A percentile compares a stretch with the other conserved stretches of the same genome.
Evolutionary conservation across 2,329 filamentous ascomycete species (phyloP).

Genomic region (Paecilomyces sp.): DNA sequence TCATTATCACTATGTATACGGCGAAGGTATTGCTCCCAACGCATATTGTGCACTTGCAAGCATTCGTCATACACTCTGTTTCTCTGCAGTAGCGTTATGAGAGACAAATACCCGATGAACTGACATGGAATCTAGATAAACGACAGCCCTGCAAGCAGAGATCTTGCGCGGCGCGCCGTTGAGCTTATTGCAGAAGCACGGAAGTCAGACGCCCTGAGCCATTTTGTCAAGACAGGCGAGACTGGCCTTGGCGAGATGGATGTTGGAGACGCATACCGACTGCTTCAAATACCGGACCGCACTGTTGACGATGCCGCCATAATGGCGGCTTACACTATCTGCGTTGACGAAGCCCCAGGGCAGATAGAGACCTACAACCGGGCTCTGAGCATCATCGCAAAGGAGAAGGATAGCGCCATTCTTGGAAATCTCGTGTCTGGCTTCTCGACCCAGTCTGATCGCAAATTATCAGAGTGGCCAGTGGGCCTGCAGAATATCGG

Average conservation of each 20-base stretch:
- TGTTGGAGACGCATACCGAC: conserved; percentile 45
- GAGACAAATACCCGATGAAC: background rate
- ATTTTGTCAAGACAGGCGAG: conserved; percentile 48
- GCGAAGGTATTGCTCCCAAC: conserved; percentile 42
- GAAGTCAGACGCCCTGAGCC: conserved; percentile 47
- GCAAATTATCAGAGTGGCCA: conserved; percentile 52
- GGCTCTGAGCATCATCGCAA: conserved; percentile 42
- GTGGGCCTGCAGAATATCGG: conserved; percentile 89
- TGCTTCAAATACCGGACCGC: conserved; percentile 47
- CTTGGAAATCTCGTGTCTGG: conserved; percentile 28
- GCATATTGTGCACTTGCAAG: background rate
- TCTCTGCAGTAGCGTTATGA: background rate
- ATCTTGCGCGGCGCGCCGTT: conserved; percentile 49
- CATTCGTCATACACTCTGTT: background rate
- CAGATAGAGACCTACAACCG: conserved; percentile 39
- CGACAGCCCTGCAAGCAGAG: conserved; percentile 44
- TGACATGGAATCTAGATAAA: conserved; percentile 29
- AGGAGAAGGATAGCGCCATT: conserved; percentile 31
- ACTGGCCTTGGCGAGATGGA: conserved; percentile 48
- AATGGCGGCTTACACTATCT: conserved; percentile 41
- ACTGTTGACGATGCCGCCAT: conserved; percentile 46
- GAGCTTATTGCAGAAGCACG: conserved; percentile 52
- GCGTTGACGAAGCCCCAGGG: conserved; percentile 39
- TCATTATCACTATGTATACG: conserved; percentile 50
- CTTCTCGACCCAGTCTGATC: conserved; percentile 19